Base-by-base conservation (phyloP, 2,329 filamentous ascomycete species). In the Bipolaris zeicola region DNA sequence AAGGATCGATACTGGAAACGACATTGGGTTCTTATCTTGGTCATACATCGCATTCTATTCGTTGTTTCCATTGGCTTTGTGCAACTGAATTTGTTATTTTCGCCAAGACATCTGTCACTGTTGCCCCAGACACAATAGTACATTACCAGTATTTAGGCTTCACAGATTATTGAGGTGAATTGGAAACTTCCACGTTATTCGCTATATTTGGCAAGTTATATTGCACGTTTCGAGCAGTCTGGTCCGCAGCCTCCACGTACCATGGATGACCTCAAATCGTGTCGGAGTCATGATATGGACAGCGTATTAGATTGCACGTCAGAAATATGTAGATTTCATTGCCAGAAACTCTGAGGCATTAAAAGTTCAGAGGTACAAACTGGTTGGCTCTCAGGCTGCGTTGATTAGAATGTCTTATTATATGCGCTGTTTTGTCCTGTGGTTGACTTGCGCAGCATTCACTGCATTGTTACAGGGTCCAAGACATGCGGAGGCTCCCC, bases 401-500 rank as follows among this genome's bases (percentile, higher is more conserved):
- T 16, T 14, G 16, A 37, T 24, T 13, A 6, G 5, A 11, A 11
- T 33, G 16, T 34, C 18, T 52, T 13, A 28, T 13, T 20, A 26
- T 49, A 24, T 1, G 6, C 20, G 16, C 41, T 18, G 4, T n/a
- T 5, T n/a, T 47, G 34, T 24, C 2, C 31, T 47, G 44, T 37
- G 13, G n/a, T 48, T 20, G 18, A 36, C 1, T 36, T 16, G 13
- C 28, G 11, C 18, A 44, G 2, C 38, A 20, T 52, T 57, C 43
- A 33, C 43, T 13, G 28, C 43, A 46, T 48, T 55, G 56, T 55
- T 38, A 48, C 18, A 24, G 2, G 10, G 38, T 55, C 20, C 37
- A 2, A 58, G 47, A 55, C 52, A 58, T 51, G 42, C 52, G 10
- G 1, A 38, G 6, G n/a, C 33, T 16, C 14, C n/a, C 34, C 34